Percentiles rank a stretch among this genome's conserved stretches.
Evolutionary conservation across 805 yeast genomes (phyloP).

Genomic region (Priceomyces melissophilus): DNA sequence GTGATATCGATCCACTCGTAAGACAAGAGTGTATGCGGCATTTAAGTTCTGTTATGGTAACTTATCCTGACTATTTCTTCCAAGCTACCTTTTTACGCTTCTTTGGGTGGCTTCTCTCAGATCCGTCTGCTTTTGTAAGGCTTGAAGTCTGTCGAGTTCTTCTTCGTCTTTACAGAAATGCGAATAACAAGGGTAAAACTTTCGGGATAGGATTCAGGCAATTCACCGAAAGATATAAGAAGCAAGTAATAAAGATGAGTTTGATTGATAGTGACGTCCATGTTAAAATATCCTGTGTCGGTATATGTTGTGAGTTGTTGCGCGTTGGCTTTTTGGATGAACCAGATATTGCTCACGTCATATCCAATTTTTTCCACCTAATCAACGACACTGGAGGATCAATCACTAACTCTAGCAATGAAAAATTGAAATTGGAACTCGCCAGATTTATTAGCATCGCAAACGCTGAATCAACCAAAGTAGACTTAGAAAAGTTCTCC

Average conservation of each 20-base stretch:
- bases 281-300: slow-evolving; percentile 48
- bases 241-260: slow-evolving; percentile 59
- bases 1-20: slow-evolving; percentile 72
- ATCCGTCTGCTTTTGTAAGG: slow-evolving; percentile 58
- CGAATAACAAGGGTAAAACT: slow-evolving; percentile 11
- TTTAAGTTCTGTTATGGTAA: slow-evolving; percentile 70
- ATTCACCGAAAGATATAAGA: slow-evolving; percentile 71
- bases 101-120: slow-evolving; percentile 85
- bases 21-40: slow-evolving; percentile 64
- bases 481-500: slow-evolving; percentile 32
- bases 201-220: slow-evolving; percentile 66
- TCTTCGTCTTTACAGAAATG: slow-evolving; percentile 42
- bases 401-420: slow-evolving; percentile 10
- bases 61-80: slow-evolving; percentile 66
- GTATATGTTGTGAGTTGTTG: slow-evolving; percentile 54
- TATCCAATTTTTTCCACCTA: slow-evolving; percentile 20
- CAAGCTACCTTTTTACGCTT: slow-evolving; percentile 69
- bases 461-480: slow-evolving; percentile 37
- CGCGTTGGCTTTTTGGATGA: slow-evolving; percentile 63
- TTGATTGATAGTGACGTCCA: slow-evolving; percentile 41
- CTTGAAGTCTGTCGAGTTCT: slow-evolving; percentile 59
- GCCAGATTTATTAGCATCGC: slow-evolving; percentile 51
- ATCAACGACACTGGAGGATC: slow-evolving; percentile 13
- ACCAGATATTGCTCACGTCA: slow-evolving; percentile 41
- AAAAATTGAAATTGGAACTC: slow-evolving; percentile 42